These are phyloP conservation scores for Termitomyces sp. DNA, from an alignment of 768 basidiomycete species.

Conservation along the genomic window DNA sequence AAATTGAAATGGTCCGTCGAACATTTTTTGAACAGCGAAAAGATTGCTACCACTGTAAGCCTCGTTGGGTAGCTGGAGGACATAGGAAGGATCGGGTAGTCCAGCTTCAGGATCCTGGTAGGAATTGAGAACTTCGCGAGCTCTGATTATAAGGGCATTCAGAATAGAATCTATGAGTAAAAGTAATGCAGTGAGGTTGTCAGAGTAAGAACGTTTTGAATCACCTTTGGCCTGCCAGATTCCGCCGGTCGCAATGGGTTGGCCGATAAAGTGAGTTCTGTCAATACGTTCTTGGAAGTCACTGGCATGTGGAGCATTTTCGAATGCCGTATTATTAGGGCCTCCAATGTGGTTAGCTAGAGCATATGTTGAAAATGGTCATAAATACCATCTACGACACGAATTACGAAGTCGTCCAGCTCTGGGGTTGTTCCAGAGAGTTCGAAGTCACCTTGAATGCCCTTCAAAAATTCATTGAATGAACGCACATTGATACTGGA, in stretches of 20 bases:
- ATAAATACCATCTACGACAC: constrained; percentile 65
- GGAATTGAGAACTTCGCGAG: constrained; percentile 44
- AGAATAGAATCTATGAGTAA: constrained; percentile 50
- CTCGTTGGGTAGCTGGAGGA: constrained; percentile 74
- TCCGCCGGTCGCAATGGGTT: constrained; percentile 50
- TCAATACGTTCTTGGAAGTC: constrained; percentile 57
- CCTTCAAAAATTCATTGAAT: constrained; percentile 37
- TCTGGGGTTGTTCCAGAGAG: constrained; percentile 73
- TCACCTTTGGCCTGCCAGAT: constrained; percentile 86
- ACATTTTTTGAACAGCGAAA: constrained; percentile 81
- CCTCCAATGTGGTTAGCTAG: constrained; percentile 32
- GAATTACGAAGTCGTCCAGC: constrained; percentile 77
- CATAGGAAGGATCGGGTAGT: constrained; percentile 74
- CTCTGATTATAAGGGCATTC: constrained; percentile 52
- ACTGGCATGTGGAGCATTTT: constrained; percentile 48
- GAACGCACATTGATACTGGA: background rate
- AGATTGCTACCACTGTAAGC: constrained; percentile 69
- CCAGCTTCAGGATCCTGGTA: constrained; percentile 45
- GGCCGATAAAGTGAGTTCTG: constrained; percentile 66
- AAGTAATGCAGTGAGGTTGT: background rate
- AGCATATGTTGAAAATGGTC: background rate
- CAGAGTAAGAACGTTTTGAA: background rate
- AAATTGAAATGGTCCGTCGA: constrained; percentile 81
- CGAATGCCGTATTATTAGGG: constrained; percentile 48
- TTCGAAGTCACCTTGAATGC: constrained; percentile 61